A percentile compares a stretch with the other conserved stretches of the same genome.
Conservation (phyloP, 495 filamentous ascomycete genomes). For the Xylaria curta region DNA sequence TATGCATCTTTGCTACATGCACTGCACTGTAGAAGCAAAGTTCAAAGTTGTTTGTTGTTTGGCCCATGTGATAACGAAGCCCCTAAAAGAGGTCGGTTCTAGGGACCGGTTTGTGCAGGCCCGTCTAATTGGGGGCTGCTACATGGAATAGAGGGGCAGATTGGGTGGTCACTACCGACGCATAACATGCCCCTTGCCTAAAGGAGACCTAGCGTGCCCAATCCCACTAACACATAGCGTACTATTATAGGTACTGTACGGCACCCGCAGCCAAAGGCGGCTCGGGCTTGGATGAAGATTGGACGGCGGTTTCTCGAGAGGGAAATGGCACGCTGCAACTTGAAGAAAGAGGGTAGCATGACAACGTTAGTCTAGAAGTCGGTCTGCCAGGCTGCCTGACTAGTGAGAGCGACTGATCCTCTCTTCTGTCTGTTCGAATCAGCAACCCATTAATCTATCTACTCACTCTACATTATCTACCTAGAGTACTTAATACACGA, state of each 20-base stretch:
- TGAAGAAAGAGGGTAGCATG: constrained; percentile 18
- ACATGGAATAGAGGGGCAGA: constrained; percentile 18
- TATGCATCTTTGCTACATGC: neutral
- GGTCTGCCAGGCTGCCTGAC: constrained; percentile 12
- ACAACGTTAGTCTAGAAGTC: constrained; percentile 14
- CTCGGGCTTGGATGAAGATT: constrained; percentile 23
- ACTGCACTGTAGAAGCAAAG: neutral
- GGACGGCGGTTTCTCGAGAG: constrained; percentile 13
- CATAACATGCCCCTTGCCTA: constrained; percentile 13
- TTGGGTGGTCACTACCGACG: constrained; percentile 14
- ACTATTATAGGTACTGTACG: neutral
- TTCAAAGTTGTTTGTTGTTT: no score
- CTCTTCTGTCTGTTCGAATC: neutral
- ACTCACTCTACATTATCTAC: no score
- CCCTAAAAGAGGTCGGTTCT: constrained; percentile 1
- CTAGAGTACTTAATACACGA: no score
- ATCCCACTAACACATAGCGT: constrained; percentile 1
- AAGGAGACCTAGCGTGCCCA: neutral
- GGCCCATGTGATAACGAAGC: constrained; percentile 5
- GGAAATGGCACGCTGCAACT: constrained; percentile 14
- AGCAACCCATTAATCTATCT: neutral
- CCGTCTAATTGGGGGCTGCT: neutral
- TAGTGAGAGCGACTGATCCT: neutral
- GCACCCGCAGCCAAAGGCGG: constrained; percentile 11
- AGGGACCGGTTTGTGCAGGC: neutral